Conservation (phyloP, 805 yeast species). For the Candida sanyiensis region DNA sequence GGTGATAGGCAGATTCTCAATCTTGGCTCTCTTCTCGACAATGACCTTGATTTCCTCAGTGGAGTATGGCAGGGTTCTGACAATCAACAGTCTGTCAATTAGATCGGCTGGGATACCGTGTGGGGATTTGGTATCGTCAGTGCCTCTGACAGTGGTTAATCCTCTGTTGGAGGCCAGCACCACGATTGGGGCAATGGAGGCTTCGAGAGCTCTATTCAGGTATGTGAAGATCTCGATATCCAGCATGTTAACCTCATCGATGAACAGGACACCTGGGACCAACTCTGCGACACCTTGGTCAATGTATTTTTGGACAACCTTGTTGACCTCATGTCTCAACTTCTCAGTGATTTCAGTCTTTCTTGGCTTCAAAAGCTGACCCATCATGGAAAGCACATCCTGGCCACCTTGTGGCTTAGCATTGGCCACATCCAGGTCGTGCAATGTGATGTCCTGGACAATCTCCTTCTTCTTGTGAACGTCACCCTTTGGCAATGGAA, state of each 20-base stretch:
- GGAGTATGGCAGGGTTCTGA: constrained; percentile 85
- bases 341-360: constrained; percentile 97
- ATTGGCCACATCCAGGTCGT: constrained; percentile 94
- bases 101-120: constrained; percentile 97
- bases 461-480: constrained; percentile 97
- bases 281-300: constrained; percentile 98
- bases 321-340: constrained; percentile 87
- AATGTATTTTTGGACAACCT: constrained; percentile 91
- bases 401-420: constrained; percentile 97
- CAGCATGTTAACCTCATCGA: constrained; percentile 97
- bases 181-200: constrained; percentile 88
- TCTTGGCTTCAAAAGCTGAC: constrained; percentile 90
- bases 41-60: constrained; percentile 78
- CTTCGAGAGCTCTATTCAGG: constrained; percentile 88
- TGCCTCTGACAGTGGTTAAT: constrained; percentile 84
- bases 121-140: constrained; percentile 79
- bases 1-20: constrained; percentile 65
- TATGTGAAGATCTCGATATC: constrained; percentile 96
- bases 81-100: constrained; percentile 84
- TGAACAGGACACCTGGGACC: constrained; percentile 95
- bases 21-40: constrained; percentile 71
- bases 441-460: constrained; percentile 94
- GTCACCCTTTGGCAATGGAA: constrained; percentile 97
- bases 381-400: constrained; percentile 93
- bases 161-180: constrained; percentile 96